phyloP scores from a whole-genome alignment of 768 basidiomycete genomes.

The Glaciozyma martinii region DNA sequence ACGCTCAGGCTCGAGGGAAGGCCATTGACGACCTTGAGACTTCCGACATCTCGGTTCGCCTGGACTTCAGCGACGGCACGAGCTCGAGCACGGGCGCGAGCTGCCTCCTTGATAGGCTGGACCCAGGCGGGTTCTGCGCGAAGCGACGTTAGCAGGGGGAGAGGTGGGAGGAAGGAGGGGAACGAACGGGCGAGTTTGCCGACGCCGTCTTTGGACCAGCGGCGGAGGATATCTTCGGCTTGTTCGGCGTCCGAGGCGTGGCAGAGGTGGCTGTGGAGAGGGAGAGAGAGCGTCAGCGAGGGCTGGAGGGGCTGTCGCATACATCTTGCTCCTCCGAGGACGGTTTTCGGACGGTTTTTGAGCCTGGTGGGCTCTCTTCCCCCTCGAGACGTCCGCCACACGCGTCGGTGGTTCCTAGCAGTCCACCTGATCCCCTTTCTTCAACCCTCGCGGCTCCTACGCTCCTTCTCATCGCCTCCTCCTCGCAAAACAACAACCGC shows the following conservation, averaged over 20 bases:
- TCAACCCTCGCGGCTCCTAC: neutral
- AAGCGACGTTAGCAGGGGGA: constrained; percentile 8
- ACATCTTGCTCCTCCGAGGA: neutral
- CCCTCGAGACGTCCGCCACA: no score
- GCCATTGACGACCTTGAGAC: constrained; percentile 30
- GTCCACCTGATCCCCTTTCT: no score
- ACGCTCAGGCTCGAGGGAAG: constrained; percentile 16
- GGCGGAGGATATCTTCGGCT: constrained; percentile 70
- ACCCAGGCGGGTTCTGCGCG: constrained; percentile 76
- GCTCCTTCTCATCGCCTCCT: neutral
- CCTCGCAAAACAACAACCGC: constrained; percentile 1
- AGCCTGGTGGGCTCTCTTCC: constrained; percentile 20
- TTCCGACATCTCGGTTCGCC: constrained; percentile 9
- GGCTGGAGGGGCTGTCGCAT: constrained; percentile 6
- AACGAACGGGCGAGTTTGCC: constrained; percentile 78
- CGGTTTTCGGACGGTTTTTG: neutral
- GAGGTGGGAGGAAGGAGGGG: constrained; percentile 14
- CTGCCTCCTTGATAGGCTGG: constrained; percentile 69
- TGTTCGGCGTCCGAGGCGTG: constrained; percentile 88
- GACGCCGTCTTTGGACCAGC: constrained; percentile 81
- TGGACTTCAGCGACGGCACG: constrained; percentile 63
- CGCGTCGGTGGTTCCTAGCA: no score
- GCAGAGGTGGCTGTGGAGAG: constrained; percentile 60
- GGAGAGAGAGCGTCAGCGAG: constrained; percentile 2
- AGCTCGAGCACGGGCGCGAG: constrained; percentile 52